Percentiles rank a stretch among this genome's conserved stretches.
phyloP scores from a whole-genome alignment of 1,284 basidiomycete species.

The Ceratobasidium sp. region DNA sequence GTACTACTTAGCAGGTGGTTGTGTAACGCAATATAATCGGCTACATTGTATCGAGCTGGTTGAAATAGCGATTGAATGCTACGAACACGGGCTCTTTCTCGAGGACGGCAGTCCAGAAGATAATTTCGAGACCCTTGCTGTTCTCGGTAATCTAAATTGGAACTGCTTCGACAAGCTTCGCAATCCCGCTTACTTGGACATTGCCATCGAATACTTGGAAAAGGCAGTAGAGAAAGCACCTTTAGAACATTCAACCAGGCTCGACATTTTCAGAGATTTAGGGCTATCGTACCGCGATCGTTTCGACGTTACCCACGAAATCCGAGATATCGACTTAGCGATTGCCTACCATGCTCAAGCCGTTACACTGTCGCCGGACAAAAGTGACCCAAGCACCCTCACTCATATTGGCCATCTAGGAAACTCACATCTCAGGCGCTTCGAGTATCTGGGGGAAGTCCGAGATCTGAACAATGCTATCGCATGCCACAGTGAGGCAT shows the following conservation, averaged over 20 bases:
- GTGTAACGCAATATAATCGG: neutral
- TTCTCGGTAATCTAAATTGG: neutral
- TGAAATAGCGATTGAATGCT: neutral
- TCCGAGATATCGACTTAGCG: neutral
- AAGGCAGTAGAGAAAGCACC: neutral
- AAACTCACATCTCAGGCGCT: constrained; percentile 11
- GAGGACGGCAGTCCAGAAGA: neutral
- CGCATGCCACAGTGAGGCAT: neutral
- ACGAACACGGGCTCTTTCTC: neutral
- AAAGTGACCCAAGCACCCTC: neutral
- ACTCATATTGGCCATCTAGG: neutral
- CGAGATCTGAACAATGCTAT: constrained; percentile 2
- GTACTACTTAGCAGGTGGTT: neutral
- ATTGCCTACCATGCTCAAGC: neutral
- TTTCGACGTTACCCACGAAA: neutral
- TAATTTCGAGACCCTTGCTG: neutral
- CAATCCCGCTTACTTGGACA: neutral
- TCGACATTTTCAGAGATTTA: neutral
- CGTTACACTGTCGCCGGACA: neutral
- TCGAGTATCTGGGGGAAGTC: neutral
- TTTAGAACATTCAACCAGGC: neutral
- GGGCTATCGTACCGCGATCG: neutral
- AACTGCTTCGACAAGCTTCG: neutral
- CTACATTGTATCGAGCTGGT: neutral
- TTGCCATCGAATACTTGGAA: neutral